phyloP scores from a whole-genome alignment of 306 rosid species.

The Corylus americana region DNA sequence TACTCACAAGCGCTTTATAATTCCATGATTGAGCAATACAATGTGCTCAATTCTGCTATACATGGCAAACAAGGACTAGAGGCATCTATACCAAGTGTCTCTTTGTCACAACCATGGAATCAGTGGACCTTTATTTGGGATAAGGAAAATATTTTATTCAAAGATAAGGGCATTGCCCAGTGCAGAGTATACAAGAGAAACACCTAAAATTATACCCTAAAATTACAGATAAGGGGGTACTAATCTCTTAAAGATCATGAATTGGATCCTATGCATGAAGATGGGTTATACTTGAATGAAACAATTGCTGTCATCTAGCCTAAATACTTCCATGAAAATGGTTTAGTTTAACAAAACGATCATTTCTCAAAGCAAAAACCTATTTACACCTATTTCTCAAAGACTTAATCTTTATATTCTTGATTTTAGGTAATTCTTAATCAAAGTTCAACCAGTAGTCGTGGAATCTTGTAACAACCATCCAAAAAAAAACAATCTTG shows the following conservation, averaged over 20 bases:
- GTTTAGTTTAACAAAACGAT: neutral
- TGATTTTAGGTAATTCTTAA: no score
- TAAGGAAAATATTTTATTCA: neutral
- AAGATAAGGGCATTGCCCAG: neutral
- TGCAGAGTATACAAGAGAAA: neutral
- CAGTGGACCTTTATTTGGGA: slow-evolving; percentile 33
- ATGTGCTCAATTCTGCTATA: slow-evolving; percentile 77
- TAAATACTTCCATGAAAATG: neutral
- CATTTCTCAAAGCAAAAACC: neutral
- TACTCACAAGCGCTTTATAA: slow-evolving; percentile 58
- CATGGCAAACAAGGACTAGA: slow-evolving; percentile 57
- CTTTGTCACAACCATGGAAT: slow-evolving; percentile 88
- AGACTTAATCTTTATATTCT: no score
- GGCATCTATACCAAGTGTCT: slow-evolving; percentile 66
- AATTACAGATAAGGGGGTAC: neutral
- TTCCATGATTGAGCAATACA: slow-evolving; percentile 69
- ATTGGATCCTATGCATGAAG: neutral
- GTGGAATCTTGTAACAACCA: no score
- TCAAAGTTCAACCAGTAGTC: no score
- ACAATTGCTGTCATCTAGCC: neutral
- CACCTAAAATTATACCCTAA: neutral
- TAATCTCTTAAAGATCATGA: neutral
- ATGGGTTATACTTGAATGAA: neutral
- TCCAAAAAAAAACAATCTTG: no score
- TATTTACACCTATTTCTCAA: no score